phyloP scores from a whole-genome alignment of 2,329 filamentous ascomycete genomes.

The Coleophoma eucalyptorum region DNA sequence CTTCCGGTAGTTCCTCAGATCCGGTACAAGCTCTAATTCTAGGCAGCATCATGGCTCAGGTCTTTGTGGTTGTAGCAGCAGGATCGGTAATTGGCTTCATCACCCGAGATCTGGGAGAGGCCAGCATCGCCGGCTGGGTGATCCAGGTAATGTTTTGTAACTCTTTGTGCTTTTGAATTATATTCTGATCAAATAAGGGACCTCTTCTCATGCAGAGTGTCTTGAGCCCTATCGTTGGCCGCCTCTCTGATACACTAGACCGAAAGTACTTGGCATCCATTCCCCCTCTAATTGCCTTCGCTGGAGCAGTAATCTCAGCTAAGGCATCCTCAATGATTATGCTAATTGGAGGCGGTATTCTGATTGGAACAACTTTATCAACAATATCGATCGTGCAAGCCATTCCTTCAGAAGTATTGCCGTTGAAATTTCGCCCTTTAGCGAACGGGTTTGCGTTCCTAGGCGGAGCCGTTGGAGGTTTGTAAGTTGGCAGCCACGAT shows the following conservation, averaged over 20 bases:
- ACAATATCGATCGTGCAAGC: slow-evolving; percentile 52
- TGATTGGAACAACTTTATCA: slow-evolving; percentile 50
- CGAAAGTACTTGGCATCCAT: slow-evolving; percentile 48
- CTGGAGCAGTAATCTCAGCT: slow-evolving; percentile 49
- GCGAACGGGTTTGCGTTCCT: slow-evolving; percentile 50
- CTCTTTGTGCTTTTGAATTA: no score
- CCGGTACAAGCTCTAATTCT: neutral
- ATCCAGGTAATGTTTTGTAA: slow-evolving; percentile 36
- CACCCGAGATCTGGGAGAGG: slow-evolving; percentile 47
- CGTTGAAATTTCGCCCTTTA: slow-evolving; percentile 50
- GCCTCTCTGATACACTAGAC: slow-evolving; percentile 52
- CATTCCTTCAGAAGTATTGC: slow-evolving; percentile 52
- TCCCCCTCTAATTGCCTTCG: slow-evolving; percentile 49
- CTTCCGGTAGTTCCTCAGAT: neutral
- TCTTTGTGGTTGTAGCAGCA: slow-evolving; percentile 51
- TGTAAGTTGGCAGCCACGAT: slow-evolving; percentile 34
- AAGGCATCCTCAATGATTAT: slow-evolving; percentile 51
- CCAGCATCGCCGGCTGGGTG: slow-evolving; percentile 48
- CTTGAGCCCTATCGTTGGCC: slow-evolving; percentile 50
- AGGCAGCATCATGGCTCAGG: slow-evolving; percentile 44
- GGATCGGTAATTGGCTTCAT: slow-evolving; percentile 54
- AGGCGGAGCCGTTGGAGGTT: slow-evolving; percentile 45
- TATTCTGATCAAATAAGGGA: slow-evolving; percentile 31
- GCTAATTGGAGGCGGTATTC: slow-evolving; percentile 52
- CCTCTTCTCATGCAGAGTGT: slow-evolving; percentile 55